These are phyloP conservation scores for Asterella californica DNA, from an alignment of 225 moss, liverwort and hornwort genomes.

Conservation along the genomic window DNA sequence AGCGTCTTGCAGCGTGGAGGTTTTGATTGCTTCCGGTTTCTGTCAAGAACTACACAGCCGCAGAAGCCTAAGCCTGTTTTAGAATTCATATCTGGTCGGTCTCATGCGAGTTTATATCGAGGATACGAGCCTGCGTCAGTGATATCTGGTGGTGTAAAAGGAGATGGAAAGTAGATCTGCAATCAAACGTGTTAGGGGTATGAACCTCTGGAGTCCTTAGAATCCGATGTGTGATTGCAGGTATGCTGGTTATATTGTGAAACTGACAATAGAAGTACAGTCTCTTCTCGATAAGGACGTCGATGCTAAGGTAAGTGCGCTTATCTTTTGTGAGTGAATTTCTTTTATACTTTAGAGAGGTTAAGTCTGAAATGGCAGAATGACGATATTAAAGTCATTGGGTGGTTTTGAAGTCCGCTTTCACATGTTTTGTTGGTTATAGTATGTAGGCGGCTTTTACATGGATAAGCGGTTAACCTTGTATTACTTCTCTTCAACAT, in stretches of 20 bases:
- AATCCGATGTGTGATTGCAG: constrained; percentile 29
- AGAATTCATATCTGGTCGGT: neutral
- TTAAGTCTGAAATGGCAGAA: neutral
- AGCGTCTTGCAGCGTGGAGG: neutral
- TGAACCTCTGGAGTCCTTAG: neutral
- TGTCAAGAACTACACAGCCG: too few species aligned
- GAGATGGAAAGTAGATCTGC: neutral
- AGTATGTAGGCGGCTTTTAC: neutral
- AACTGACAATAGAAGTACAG: constrained; percentile 62
- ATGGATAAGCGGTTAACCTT: neutral
- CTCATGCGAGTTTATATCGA: neutral
- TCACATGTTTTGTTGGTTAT: neutral
- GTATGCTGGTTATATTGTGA: constrained; percentile 69
- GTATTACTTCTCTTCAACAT: neutral
- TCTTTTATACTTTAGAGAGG: too few species aligned
- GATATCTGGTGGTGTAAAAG: neutral
- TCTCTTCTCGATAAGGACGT: constrained; percentile 51
- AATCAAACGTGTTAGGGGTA: neutral
- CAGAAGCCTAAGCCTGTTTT: neutral
- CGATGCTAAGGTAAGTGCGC: constrained; percentile 47
- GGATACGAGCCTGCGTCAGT: neutral
- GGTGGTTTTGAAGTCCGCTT: neutral
- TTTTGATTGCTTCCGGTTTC: neutral
- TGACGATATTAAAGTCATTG: neutral
- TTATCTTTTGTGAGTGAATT: neutral